Evolutionary conservation across 495 filamentous ascomycete species (phyloP).

Genomic region (Melanomma pulvis-pyrius): DNA sequence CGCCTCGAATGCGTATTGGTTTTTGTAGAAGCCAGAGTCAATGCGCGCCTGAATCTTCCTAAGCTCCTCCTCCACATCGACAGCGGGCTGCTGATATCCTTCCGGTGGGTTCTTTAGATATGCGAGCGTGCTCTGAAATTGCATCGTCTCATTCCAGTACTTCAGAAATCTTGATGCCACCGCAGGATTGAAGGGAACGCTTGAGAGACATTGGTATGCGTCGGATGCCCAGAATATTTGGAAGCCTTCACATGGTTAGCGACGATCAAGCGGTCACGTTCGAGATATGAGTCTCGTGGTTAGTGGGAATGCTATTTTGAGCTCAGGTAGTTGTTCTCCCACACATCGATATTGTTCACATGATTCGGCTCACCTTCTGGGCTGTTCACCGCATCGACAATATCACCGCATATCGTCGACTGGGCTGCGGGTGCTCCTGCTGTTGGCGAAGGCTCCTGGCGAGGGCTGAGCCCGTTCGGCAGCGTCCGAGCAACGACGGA

Average conservation of each 20-base stretch:
- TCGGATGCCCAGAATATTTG: slow-evolving; percentile 15
- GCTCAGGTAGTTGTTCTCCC: neutral
- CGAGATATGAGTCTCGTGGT: neutral
- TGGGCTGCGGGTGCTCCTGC: neutral
- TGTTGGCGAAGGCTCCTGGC: slow-evolving; percentile 20
- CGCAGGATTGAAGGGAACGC: slow-evolving; percentile 58
- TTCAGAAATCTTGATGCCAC: slow-evolving; percentile 55
- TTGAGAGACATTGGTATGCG: slow-evolving; percentile 57
- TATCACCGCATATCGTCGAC: slow-evolving; percentile 24
- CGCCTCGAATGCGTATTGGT: slow-evolving; percentile 57
- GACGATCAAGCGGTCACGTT: no score
- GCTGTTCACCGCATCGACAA: slow-evolving; percentile 11
- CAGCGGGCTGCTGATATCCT: slow-evolving; percentile 57
- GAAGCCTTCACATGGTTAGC: neutral
- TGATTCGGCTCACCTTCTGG: neutral
- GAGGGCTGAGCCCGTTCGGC: neutral
- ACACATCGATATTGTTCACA: neutral
- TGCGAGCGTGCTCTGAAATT: slow-evolving; percentile 60
- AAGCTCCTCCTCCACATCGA: slow-evolving; percentile 55
- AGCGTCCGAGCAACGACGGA: slow-evolving; percentile 4
- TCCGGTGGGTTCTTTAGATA: slow-evolving; percentile 60
- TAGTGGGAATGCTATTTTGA: neutral
- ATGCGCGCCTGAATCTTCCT: slow-evolving; percentile 50
- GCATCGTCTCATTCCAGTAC: slow-evolving; percentile 59
- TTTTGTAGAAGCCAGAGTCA: slow-evolving; percentile 45